Percentiles rank a stretch among this genome's conserved stretches.
These are phyloP conservation scores for Suillus bovinus DNA, from an alignment of 768 basidiomycete species.

Conservation along the genomic window DNA sequence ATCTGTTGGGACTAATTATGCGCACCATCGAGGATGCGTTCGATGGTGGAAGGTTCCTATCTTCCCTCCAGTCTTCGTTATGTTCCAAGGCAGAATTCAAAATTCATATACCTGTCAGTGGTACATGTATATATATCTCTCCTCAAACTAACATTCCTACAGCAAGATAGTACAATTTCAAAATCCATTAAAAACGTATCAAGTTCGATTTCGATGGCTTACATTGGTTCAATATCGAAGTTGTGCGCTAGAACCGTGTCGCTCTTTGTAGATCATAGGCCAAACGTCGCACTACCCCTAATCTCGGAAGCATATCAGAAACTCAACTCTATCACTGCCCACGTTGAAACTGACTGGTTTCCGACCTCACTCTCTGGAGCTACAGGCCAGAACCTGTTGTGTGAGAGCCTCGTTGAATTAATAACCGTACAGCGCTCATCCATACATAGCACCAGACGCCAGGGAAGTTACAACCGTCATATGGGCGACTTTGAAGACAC, in stretches of 20 bases:
- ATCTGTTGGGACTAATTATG: slow-evolving; percentile 36
- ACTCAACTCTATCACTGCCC: slow-evolving; percentile 38
- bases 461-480: slow-evolving; percentile 47
- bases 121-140: not conserved
- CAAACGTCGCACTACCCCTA: slow-evolving; percentile 27
- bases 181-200: slow-evolving; percentile 34
- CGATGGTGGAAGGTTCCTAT: slow-evolving; percentile 54
- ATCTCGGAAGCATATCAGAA: slow-evolving; percentile 29
- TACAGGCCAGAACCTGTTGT: slow-evolving; percentile 15
- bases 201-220: slow-evolving; percentile 37
- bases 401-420: slow-evolving; percentile 5
- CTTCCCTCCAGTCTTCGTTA: slow-evolving; percentile 39
- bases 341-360: slow-evolving; percentile 51
- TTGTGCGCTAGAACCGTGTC: slow-evolving; percentile 36
- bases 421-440: slow-evolving; percentile 7
- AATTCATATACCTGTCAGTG: slow-evolving; percentile 20
- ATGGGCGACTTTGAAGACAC: slow-evolving; percentile 72
- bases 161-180: slow-evolving; percentile 37
- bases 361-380: slow-evolving; percentile 34
- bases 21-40: slow-evolving; percentile 58
- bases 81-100: slow-evolving; percentile 21
- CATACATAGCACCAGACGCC: slow-evolving; percentile 41
- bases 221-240: slow-evolving; percentile 43
- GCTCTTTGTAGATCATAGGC: slow-evolving; percentile 36
- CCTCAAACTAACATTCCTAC: slow-evolving; percentile 10